phyloP scores from a whole-genome alignment of 805 yeast species.

The Candida qinlingensis region DNA sequence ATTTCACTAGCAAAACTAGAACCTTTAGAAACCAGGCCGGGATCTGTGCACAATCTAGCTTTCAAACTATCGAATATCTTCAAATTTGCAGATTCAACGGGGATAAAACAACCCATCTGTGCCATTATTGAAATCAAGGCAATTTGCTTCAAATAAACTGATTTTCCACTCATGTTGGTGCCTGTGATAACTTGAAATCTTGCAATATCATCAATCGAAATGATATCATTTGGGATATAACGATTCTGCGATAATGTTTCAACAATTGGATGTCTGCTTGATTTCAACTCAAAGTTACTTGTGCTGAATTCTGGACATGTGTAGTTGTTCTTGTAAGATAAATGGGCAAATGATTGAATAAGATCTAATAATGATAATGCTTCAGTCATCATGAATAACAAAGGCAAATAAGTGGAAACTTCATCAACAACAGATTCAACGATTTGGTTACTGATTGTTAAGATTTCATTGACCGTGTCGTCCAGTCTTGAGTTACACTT shows the following conservation, averaged over 20 bases:
- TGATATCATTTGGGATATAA: conserved; percentile 37
- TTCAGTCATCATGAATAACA: conserved; percentile 38
- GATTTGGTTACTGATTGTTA: conserved; percentile 36
- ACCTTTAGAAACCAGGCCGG: conserved; percentile 19
- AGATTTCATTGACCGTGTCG: conserved; percentile 36
- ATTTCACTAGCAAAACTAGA: conserved; percentile 44
- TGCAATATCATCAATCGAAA: conserved; percentile 30
- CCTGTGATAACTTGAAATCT: conserved; percentile 49
- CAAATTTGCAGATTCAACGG: conserved; percentile 38
- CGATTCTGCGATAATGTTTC: conserved; percentile 24
- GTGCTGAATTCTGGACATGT: conserved; percentile 33
- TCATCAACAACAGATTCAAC: conserved; percentile 28
- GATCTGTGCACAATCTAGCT: conserved; percentile 35
- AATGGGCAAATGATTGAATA: conserved; percentile 29
- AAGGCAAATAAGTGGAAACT: conserved; percentile 27
- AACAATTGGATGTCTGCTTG: conserved; percentile 39
- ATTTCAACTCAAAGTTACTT: conserved; percentile 22
- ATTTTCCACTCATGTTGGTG: conserved; percentile 61
- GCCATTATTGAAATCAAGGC: conserved; percentile 46
- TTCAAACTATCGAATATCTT: conserved; percentile 35
- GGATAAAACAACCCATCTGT: conserved; percentile 52
- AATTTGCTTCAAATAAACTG: conserved; percentile 49
- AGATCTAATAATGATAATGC: conserved; percentile 39
- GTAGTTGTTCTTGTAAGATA: conserved; percentile 24
- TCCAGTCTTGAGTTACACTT: conserved; percentile 37